These are phyloP conservation scores for Capsella rubella DNA, from an alignment of 441 rosid species.

Conservation along the genomic window DNA sequence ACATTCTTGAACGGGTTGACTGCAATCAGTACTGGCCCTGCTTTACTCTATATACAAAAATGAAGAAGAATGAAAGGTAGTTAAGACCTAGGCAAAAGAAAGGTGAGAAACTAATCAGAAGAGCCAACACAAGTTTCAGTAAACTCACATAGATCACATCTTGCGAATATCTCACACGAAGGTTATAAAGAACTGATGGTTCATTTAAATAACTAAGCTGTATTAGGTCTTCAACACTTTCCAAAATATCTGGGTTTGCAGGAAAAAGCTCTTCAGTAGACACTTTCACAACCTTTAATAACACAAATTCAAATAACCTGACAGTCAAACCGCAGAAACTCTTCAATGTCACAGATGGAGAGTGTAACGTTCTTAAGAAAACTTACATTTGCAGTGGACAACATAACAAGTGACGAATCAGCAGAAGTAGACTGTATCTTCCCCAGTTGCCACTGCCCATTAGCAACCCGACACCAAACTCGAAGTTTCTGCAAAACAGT, in stretches of 20 bases:
- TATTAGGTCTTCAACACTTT: constrained; percentile 90
- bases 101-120: constrained; percentile 24
- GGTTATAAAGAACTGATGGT: constrained; percentile 91
- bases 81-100: constrained; percentile 33
- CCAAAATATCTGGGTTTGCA: constrained; percentile 90
- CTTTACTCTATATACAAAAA: constrained; percentile 69
- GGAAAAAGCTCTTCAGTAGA: constrained; percentile 79
- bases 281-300: constrained; percentile 75
- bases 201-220: constrained; percentile 97
- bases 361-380: constrained; percentile 3
- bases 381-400: constrained; percentile 79
- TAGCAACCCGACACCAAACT: constrained; percentile 79
- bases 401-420: constrained; percentile 68
- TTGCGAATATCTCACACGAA: constrained; percentile 71
- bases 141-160: constrained; percentile 88
- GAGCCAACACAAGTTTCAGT: constrained; percentile 9
- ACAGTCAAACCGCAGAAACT: constrained; percentile 36
- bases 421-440: constrained; percentile 78
- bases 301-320: constrained; percentile 30
- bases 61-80: constrained; percentile 34
- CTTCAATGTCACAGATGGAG: constrained; percentile 14
- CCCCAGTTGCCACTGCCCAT: constrained; percentile 83
- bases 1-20: constrained; percentile 85
- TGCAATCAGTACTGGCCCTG: constrained; percentile 91
- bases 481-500: constrained; percentile 68